Percentiles rank a stretch among this genome's conserved stretches.
Conservation (phyloP, 2,329 filamentous ascomycete genomes). For the Beauveria varroae region DNA sequence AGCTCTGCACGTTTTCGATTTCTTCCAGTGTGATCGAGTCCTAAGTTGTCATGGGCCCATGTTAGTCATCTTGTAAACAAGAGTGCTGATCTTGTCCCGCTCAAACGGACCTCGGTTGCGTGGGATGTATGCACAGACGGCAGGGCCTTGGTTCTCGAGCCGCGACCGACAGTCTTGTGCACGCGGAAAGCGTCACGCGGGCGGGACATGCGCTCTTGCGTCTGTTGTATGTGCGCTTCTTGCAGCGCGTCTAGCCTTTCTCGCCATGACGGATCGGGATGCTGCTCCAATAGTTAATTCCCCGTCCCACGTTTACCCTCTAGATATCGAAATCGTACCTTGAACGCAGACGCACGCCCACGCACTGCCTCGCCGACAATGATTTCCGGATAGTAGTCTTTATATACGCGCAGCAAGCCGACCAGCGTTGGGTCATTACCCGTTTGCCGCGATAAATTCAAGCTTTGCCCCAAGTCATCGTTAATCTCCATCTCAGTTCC, state of each 20-base stretch:
- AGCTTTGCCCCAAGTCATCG: conserved; percentile 27
- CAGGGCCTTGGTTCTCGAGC: conserved; percentile 35
- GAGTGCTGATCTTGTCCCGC: neutral
- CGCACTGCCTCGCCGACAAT: conserved; percentile 63
- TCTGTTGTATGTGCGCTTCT: conserved; percentile 43
- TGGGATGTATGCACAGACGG: conserved; percentile 69
- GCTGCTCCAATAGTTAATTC: conserved; percentile 32
- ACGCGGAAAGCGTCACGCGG: conserved; percentile 54
- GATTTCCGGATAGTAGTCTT: conserved; percentile 86
- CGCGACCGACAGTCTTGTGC: conserved; percentile 34
- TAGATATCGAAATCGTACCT: conserved; percentile 29
- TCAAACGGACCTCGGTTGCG: conserved; percentile 52
- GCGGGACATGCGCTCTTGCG: conserved; percentile 27
- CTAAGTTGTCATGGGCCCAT: conserved; percentile 24
- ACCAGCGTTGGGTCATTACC: conserved; percentile 68
- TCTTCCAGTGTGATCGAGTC: conserved; percentile 66
- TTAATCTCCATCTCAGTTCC: conserved; percentile 4
- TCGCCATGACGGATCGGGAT: conserved; percentile 72
- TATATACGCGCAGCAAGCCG: conserved; percentile 73
- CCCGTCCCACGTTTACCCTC: no score
- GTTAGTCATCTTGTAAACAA: conserved; percentile 6
- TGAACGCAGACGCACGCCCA: conserved; percentile 55
- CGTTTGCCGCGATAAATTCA: conserved; percentile 50
- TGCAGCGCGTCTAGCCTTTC: conserved; percentile 61
- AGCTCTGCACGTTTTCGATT: conserved; percentile 60